A percentile compares a stretch with the other conserved stretches of the same genome.
These are phyloP conservation scores for Cladosporium colombiae DNA, from an alignment of 2,329 filamentous ascomycete species.

Conservation along the genomic window DNA sequence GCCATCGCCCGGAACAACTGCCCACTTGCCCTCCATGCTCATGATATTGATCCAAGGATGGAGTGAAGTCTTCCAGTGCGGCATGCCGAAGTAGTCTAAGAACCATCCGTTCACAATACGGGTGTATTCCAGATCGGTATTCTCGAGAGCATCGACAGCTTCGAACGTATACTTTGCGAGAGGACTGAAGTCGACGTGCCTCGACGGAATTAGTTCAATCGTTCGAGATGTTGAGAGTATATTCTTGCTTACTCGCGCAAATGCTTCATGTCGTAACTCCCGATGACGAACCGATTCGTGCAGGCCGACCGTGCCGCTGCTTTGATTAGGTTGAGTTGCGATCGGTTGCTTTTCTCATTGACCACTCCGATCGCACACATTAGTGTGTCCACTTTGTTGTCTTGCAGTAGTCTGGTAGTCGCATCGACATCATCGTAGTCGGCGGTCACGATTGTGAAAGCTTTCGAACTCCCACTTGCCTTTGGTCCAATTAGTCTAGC, in stretches of 20 bases:
- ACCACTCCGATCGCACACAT: constrained; percentile 25
- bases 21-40: constrained; percentile 6
- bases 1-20: constrained; percentile 1
- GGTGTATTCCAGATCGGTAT: constrained; percentile 34
- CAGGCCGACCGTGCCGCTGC: constrained; percentile 18
- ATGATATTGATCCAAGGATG: constrained; percentile 18
- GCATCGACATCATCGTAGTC: constrained; percentile 10
- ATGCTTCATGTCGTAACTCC: constrained; percentile 16
- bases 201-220: not conserved
- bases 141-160: constrained; percentile 24
- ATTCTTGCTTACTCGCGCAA: not conserved
- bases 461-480: constrained; percentile 1
- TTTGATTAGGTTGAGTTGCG: constrained; percentile 25
- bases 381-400: constrained; percentile 22
- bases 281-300: constrained; percentile 25
- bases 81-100: constrained; percentile 37
- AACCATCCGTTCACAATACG: constrained; percentile 34
- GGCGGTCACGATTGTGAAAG: constrained; percentile 15
- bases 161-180: constrained; percentile 18
- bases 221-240: not conserved
- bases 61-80: constrained; percentile 24
- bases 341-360: not conserved
- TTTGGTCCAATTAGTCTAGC: not conserved
- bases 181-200: not conserved
- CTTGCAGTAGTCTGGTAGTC: not conserved